These are phyloP conservation scores for Pleurotus tuoliensis DNA, from an alignment of 768 basidiomycete genomes.

Conservation along the genomic window DNA sequence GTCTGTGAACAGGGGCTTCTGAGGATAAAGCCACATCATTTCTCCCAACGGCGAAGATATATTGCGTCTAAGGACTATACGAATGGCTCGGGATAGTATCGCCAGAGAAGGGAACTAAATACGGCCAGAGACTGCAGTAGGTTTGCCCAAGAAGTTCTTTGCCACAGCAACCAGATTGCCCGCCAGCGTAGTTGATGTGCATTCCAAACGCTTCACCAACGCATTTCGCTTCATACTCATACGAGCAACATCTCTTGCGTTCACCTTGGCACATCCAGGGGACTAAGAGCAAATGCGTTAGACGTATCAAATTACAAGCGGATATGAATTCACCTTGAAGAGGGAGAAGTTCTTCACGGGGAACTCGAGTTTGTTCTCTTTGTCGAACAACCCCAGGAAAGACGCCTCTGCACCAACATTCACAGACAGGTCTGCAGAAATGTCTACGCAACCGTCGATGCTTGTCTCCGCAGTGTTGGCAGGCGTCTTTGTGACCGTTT, in stretches of 20 bases:
- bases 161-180: neutral
- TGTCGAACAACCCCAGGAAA: conserved; percentile 28
- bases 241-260: neutral
- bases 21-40: too few species aligned
- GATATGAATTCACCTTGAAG: neutral
- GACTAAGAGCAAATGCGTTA: neutral
- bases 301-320: neutral
- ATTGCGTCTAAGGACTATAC: too few species aligned
- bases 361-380: conserved; percentile 1
- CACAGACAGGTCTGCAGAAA: conserved; percentile 25
- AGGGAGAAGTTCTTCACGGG: neutral
- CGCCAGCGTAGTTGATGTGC: neutral
- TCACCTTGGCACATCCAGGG: neutral
- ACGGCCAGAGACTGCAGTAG: neutral
- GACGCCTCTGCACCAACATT: conserved; percentile 26
- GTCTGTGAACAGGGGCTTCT: too few species aligned
- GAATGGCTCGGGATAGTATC: too few species aligned
- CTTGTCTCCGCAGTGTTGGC: neutral
- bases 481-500: conserved; percentile 1
- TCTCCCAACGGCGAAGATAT: too few species aligned
- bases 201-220: neutral
- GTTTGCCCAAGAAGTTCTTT: neutral
- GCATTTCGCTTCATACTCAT: neutral
- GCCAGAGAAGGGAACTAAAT: too few species aligned
- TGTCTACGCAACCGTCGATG: conserved; percentile 28